Conservation (phyloP, 305 asterid genomes). For the Fraxinus ornus region DNA sequence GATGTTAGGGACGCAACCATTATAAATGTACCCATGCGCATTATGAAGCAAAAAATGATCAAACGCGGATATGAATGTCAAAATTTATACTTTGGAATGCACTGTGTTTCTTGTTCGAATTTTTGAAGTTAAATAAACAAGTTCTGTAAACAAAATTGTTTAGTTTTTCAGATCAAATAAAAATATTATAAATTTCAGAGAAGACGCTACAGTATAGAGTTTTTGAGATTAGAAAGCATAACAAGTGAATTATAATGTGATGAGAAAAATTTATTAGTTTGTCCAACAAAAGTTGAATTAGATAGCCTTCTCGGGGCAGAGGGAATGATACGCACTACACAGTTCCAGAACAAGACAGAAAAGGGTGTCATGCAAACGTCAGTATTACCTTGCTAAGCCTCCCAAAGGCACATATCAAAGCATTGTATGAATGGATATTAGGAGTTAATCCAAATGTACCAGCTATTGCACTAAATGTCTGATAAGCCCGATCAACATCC, state of each 20-base stretch:
- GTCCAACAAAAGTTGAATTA: neutral
- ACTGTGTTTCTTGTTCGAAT: conserved; percentile 2
- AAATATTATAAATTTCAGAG: neutral
- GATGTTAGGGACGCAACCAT: neutral
- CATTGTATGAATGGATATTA: conserved; percentile 75
- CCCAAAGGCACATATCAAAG: conserved; percentile 69
- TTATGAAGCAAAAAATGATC: neutral
- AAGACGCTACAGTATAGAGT: neutral
- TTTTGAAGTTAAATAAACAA: neutral
- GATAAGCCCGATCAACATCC: conserved; percentile 93
- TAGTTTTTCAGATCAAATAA: neutral
- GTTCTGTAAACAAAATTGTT: neutral
- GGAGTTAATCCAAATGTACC: conserved; percentile 63
- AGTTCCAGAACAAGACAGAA: conserved; percentile 19
- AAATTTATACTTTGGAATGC: neutral
- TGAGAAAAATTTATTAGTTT: neutral
- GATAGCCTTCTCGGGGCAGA: neutral
- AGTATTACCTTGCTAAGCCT: conserved; percentile 63
- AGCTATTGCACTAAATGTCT: conserved; percentile 66
- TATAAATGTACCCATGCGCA: neutral
- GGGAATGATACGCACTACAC: neutral
- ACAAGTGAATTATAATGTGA: neutral
- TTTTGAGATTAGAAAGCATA: neutral
- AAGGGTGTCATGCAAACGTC: conserved; percentile 9
- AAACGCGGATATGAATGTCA: neutral